Percentiles rank a stretch among this genome's conserved stretches.
Evolutionary conservation across 2,329 filamentous ascomycete species (phyloP).

Genomic region (Alternaria conjuncta): DNA sequence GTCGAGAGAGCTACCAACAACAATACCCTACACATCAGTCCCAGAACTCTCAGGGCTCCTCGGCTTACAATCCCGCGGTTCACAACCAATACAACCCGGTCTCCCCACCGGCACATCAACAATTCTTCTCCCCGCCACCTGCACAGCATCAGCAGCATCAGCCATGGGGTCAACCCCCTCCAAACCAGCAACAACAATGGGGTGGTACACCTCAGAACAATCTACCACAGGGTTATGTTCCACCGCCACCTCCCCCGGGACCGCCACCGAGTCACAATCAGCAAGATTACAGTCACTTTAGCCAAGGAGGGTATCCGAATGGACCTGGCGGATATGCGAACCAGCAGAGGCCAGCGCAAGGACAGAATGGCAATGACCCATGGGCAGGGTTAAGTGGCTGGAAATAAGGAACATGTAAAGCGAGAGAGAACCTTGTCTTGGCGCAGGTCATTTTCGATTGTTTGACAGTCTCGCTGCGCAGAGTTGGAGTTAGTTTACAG

Average conservation of each 20-base stretch:
- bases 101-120: conserved; percentile 64
- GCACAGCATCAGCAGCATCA: conserved; percentile 56
- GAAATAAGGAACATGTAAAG: conserved; percentile 57
- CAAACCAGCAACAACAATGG: conserved; percentile 59
- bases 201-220: conserved; percentile 59
- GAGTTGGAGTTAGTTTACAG: neutral
- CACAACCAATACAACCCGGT: conserved; percentile 51
- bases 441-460: neutral
- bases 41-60: conserved; percentile 33
- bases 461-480: neutral
- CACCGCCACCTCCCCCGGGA: conserved; percentile 70
- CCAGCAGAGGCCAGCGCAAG: conserved; percentile 41
- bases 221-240: conserved; percentile 69
- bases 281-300: conserved; percentile 60
- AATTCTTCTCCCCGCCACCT: conserved; percentile 58
- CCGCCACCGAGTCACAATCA: conserved; percentile 61
- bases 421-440: neutral
- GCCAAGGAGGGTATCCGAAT: conserved; percentile 63
- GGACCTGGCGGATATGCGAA: conserved; percentile 49
- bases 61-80: conserved; percentile 54
- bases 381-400: conserved; percentile 75
- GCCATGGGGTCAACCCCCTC: conserved; percentile 56
- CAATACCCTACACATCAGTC: conserved; percentile 24
- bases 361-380: conserved; percentile 58
- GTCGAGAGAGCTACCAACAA: conserved; percentile 44